Conservation (phyloP, 495 filamentous ascomycete genomes). For the Cercophora newfieldiana region DNA sequence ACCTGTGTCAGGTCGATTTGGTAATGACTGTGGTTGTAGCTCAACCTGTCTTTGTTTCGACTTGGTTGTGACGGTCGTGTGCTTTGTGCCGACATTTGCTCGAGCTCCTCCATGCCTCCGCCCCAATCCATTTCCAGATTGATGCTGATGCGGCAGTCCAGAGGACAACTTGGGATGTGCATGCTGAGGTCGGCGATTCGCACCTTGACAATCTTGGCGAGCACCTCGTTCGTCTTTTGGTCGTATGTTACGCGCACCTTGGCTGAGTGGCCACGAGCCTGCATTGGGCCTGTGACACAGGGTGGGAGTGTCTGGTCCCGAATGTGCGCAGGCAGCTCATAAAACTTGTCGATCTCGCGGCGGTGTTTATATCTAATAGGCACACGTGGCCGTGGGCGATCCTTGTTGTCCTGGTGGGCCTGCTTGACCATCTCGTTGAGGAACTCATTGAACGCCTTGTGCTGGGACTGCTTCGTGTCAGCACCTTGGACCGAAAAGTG, state of each 20-base stretch:
- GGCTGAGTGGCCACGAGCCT: constrained; percentile 55
- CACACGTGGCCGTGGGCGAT: constrained; percentile 48
- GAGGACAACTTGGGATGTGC: constrained; percentile 65
- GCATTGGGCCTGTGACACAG: constrained; percentile 51
- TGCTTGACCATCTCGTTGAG: constrained; percentile 68
- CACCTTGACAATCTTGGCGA: constrained; percentile 86
- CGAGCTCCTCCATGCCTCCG: constrained; percentile 61
- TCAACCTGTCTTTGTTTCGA: constrained; percentile 83
- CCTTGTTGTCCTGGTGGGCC: constrained; percentile 42
- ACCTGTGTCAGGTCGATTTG: constrained; percentile 92
- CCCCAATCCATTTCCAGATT: constrained; percentile 87
- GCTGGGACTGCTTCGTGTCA: constrained; percentile 60
- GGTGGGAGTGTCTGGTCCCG: constrained; percentile 42
- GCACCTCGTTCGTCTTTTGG: constrained; percentile 65
- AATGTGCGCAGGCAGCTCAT: constrained; percentile 63
- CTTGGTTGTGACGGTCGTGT: constrained; percentile 53
- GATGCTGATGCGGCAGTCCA: constrained; percentile 87
- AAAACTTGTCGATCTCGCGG: constrained; percentile 77
- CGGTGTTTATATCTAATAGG: constrained; percentile 78
- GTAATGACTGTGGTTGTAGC: constrained; percentile 80
- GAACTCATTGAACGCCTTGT: constrained; percentile 73
- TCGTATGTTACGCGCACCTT: constrained; percentile 79
- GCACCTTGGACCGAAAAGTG: background rate
- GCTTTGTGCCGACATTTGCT: constrained; percentile 32
- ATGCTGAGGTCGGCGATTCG: constrained; percentile 82